Evolutionary conservation across 805 yeast species (phyloP).

Genomic region (Metschnikowia lochheadii): DNA sequence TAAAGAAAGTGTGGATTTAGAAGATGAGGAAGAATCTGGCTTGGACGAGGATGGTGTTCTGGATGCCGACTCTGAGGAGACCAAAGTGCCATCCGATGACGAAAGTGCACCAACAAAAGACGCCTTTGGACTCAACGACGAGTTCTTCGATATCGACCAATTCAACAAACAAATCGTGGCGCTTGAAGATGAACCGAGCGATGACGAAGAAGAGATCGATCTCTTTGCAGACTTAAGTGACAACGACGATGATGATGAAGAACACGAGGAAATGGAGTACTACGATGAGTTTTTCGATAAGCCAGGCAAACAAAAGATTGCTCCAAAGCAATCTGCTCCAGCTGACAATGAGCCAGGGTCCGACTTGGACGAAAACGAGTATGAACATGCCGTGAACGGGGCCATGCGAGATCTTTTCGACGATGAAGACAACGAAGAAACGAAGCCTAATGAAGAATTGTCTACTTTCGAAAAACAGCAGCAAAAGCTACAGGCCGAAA

Average conservation of each 20-base stretch:
- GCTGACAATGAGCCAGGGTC: conserved; percentile 27
- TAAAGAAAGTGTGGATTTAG: background rate
- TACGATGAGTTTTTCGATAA: conserved; percentile 65
- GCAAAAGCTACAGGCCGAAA: conserved; percentile 68
- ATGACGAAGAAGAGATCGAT: conserved; percentile 38
- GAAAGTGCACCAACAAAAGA: conserved; percentile 32
- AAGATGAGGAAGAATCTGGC: conserved; percentile 6
- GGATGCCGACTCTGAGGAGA: conserved; percentile 18
- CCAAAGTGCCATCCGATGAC: conserved; percentile 12
- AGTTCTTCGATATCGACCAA: conserved; percentile 78
- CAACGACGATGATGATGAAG: conserved; percentile 36
- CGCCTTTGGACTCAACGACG: conserved; percentile 71
- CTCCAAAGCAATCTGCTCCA: conserved; percentile 30
- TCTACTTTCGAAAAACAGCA: conserved; percentile 86
- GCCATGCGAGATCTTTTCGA: conserved; percentile 64
- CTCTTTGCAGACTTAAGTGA: conserved; percentile 31
- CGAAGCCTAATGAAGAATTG: conserved; percentile 32
- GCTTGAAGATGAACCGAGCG: conserved; percentile 47
- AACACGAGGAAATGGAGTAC: conserved; percentile 47
- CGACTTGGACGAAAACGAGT: conserved; percentile 54
- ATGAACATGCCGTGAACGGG: conserved; percentile 54
- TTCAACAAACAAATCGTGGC: conserved; percentile 73
- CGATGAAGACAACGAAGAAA: conserved; percentile 26
- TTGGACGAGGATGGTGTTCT: conserved; percentile 12
- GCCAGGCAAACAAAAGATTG: conserved; percentile 28